A percentile compares a stretch with the other conserved stretches of the same genome.
phyloP scores from a whole-genome alignment of 2,329 filamentous ascomycete genomes.

The Mariannaea elegans region DNA sequence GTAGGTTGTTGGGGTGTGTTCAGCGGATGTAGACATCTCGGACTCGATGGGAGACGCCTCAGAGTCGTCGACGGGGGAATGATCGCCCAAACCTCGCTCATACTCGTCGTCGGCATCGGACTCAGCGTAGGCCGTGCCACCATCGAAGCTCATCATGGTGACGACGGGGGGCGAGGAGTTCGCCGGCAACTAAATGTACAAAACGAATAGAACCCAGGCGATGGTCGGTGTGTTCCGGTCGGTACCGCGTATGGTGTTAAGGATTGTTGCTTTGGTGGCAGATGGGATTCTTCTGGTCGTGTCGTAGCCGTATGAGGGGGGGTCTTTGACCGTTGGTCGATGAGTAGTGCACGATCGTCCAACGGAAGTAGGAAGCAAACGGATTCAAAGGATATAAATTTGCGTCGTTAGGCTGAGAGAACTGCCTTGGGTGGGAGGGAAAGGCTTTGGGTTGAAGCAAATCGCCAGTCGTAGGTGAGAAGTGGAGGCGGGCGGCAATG shows the following conservation, averaged over 20 bases:
- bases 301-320: constrained; percentile 12
- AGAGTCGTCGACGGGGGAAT: constrained; percentile 74
- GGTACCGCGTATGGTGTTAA: not conserved
- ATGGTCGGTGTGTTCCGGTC: constrained; percentile 3
- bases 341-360: constrained; percentile 1
- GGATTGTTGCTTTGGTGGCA: too few species aligned
- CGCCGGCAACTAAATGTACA: constrained; percentile 22
- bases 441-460: not conserved
- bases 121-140: constrained; percentile 77
- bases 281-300: not conserved
- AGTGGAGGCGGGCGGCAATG: constrained; percentile 16
- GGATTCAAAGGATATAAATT: not conserved
- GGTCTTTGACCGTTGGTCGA: constrained; percentile 16
- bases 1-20: constrained; percentile 84
- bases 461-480: not conserved
- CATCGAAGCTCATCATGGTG: constrained; percentile 67
- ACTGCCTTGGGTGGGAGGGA: not conserved
- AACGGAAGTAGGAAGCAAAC: not conserved
- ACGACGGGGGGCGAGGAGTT: constrained; percentile 23
- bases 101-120: constrained; percentile 87
- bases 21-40: constrained; percentile 72
- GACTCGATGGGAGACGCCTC: constrained; percentile 77
- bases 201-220: constrained; percentile 18
- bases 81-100: constrained; percentile 75
- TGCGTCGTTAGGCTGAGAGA: not conserved